Evolutionary conservation across 2,329 filamentous ascomycete genomes (phyloP), one percentile per base, ranked within the genome.

Genomic region (Claviceps paspali): DNA sequence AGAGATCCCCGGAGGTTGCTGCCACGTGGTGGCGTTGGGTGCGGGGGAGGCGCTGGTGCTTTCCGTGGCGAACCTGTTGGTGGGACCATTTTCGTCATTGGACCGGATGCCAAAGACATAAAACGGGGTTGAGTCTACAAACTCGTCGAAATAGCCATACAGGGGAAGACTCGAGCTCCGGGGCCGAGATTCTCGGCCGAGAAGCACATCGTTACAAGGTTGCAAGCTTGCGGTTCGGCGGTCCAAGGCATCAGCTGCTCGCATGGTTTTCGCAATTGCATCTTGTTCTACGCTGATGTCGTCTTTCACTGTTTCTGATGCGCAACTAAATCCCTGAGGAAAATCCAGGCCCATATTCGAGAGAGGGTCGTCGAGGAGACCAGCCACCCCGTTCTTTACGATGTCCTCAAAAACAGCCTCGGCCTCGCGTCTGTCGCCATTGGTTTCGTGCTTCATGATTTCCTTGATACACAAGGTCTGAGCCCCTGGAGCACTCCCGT

Each of bases 231-330:
- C 69, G 0, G 71, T 76, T 43, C 70, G 58, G 38, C 61, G 61
- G 46, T 77, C 68, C 27, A 77, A 59, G 2, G 64, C 66, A 38
- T 76, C 72, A 6, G 72, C 73, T 12, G 70, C 70, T 46, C 66
- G 61, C 69, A 76, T 76, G 26, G 71, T 70, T 45, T 57, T 61
- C 17, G 61, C 64, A 39, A 63, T 66, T 31, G 69, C 68, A 45
- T 75, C 70, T 29, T 62, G 55, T 26, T 51, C 47, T 41, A 68
- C 68, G 45, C 74, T 68, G 29, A 62, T 54, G n/a, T 47, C 46
- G 40, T 29, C 19, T 6, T 33, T 27, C 12, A 30, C 15, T 21
- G 21, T 26, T n/a, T 15, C 19, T 26, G 33, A 27, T n/a, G n/a
- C n/a, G 22, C 26, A 31, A 11, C 30, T 36, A 17, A 42, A 40